Evolutionary conservation across 2,329 filamentous ascomycete species (phyloP), one percentile per base, ranked within the genome.

Genomic region (Thielaviopsis musarum): DNA sequence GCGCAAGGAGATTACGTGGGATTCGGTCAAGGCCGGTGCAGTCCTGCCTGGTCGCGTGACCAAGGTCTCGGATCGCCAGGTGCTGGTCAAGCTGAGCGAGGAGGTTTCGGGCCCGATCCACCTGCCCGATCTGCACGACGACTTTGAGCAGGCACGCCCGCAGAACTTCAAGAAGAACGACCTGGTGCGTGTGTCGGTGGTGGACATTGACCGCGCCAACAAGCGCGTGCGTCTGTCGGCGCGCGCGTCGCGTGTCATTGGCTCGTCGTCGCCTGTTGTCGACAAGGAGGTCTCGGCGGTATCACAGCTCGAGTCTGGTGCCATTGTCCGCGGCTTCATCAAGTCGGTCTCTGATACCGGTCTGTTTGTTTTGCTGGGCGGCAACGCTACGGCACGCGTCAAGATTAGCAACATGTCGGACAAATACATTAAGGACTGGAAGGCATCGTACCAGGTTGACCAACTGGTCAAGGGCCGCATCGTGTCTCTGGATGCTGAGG

Each of bases 361-460:
- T 58, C 71, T 98, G 1, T 95, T 96, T 66, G 81, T 98, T 54
- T 79, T 84, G 26, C 77, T 98, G 2, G 90, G 91, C 52, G 87
- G 88, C 19, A 82, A 85, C 63, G 78, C 95, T 19, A 87, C 87
- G 56, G 91, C 84, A 0, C 85, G 91, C 66, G 87, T 95, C 54
- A 85, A 88, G 65, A 85, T 97, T 58, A 82, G 86, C 10, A 91
- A 97, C 69, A 77, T 98, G 15, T 95, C 91, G 0, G 93, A 98
- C 69, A 80, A 82, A 7, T 98, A 84, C 69, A 74, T 98, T 66
- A 97, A 97, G 71, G 88, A 97, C 62, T 98, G 93, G 93, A 94
- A 95, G 73, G 82, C 87, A 41, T 77, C 84, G 52, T 96, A 91
- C 72, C 84, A 93, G 66, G 74, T 91, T 54, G 89, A 95, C 66